phyloP scores from a whole-genome alignment of 257 asterid genomes.

The Striga asiatica region DNA sequence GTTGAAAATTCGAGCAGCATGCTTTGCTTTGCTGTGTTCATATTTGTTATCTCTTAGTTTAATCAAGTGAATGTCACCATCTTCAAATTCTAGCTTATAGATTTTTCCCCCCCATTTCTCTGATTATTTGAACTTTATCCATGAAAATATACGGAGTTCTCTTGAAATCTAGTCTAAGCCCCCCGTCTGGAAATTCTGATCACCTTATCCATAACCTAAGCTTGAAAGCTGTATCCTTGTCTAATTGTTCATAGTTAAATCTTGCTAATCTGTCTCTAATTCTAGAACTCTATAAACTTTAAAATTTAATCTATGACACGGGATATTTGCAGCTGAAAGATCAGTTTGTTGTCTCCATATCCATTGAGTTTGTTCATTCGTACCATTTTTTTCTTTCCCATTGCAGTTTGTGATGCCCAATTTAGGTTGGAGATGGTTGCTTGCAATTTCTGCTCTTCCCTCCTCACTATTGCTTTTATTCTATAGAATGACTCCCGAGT shows the following conservation, averaged over 20 bases:
- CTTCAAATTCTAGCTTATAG: neutral
- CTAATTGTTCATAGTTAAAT: neutral
- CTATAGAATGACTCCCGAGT: constrained; percentile 40
- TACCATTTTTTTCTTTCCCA: neutral
- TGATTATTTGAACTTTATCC: neutral
- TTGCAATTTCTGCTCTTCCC: constrained; percentile 50
- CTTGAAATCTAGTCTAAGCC: neutral
- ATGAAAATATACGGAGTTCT: neutral
- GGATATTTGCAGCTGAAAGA: neutral
- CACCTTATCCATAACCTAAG: too few species aligned
- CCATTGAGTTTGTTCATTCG: neutral
- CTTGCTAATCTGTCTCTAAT: too few species aligned
- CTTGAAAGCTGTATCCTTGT: neutral
- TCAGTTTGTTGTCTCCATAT: neutral
- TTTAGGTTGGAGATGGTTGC: constrained; percentile 64
- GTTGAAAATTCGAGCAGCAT: too few species aligned
- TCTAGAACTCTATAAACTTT: too few species aligned
- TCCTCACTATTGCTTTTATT: constrained; percentile 40
- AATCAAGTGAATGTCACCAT: too few species aligned
- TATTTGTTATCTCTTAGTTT: too few species aligned
- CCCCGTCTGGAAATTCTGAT: neutral
- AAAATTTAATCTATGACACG: too few species aligned
- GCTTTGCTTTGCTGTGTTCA: too few species aligned
- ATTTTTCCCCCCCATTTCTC: neutral
- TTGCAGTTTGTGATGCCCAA: constrained; percentile 48